Percentiles rank a stretch among this genome's conserved stretches.
These are phyloP conservation scores for Globisporangium emineosum DNA, from an alignment of 352 stramenopile genomes.

Conservation along the genomic window DNA sequence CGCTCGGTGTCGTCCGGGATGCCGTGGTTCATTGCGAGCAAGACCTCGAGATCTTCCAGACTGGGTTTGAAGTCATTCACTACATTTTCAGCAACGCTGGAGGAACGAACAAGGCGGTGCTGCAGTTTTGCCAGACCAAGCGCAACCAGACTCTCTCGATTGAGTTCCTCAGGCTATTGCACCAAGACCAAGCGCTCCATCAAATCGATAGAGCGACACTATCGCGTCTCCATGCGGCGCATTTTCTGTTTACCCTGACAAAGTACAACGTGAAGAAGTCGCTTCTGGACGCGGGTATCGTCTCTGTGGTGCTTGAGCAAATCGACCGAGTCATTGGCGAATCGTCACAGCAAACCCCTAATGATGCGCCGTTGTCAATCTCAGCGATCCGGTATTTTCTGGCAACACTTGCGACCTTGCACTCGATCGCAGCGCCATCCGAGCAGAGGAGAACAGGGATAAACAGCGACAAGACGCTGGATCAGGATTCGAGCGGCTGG, in stretches of 20 bases:
- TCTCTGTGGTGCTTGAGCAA: slow-evolving; percentile 2
- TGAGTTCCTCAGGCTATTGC: slow-evolving; percentile 19
- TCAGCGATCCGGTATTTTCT: slow-evolving; percentile 24
- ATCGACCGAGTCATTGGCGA: not conserved
- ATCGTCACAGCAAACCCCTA: not conserved
- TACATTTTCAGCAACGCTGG: slow-evolving; percentile 20
- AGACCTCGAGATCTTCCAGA: slow-evolving; percentile 23
- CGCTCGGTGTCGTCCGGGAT: slow-evolving; percentile 23
- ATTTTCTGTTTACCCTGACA: slow-evolving; percentile 30
- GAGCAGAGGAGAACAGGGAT: not conserved
- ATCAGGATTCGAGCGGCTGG: not conserved
- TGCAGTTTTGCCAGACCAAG: slow-evolving; percentile 30
- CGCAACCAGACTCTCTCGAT: slow-evolving; percentile 26
- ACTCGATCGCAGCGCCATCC: slow-evolving; percentile 11
- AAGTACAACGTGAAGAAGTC: slow-evolving; percentile 34
- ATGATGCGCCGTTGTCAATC: not conserved
- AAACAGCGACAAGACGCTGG: not conserved
- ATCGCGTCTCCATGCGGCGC: slow-evolving; percentile 16
- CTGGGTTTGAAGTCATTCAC: slow-evolving; percentile 23
- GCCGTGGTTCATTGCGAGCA: slow-evolving; percentile 15
- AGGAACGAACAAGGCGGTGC: not conserved
- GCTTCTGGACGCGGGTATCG: slow-evolving; percentile 15
- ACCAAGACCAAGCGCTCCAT: not conserved
- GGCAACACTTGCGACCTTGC: slow-evolving; percentile 25
- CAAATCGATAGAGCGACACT: not conserved